These are phyloP conservation scores for Cryptococcus sp. DNA, from an alignment of 1,284 basidiomycete species.

Conservation along the genomic window DNA sequence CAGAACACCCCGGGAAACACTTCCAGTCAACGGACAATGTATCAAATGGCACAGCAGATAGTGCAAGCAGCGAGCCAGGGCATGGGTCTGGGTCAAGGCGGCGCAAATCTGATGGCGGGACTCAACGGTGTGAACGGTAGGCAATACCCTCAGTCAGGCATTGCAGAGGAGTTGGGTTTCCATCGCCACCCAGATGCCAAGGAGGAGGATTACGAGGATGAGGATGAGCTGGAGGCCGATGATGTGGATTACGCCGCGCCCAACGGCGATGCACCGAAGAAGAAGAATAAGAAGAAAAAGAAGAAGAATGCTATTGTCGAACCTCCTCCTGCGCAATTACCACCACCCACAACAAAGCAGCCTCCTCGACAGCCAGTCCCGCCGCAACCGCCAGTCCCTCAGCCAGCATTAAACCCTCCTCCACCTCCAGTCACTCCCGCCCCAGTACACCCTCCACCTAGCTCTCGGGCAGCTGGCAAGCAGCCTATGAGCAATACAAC, in stretches of 20 bases:
- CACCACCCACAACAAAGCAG: constrained; percentile 20
- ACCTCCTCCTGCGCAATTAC: constrained; percentile 38
- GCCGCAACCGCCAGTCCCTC: constrained; percentile 23
- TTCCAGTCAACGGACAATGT: constrained; percentile 57
- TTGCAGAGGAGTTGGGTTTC: constrained; percentile 57
- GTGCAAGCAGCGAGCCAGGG: constrained; percentile 59
- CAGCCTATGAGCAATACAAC: constrained; percentile 65
- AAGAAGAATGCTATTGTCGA: constrained; percentile 52
- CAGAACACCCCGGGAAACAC: constrained; percentile 27
- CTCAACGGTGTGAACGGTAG: constrained; percentile 31
- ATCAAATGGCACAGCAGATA: constrained; percentile 68
- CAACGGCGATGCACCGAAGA: constrained; percentile 51
- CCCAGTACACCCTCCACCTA: constrained; percentile 58
- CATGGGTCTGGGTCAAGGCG: constrained; percentile 50
- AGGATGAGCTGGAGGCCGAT: constrained; percentile 49
- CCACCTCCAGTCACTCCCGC: constrained; percentile 45
- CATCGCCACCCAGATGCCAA: constrained; percentile 57
- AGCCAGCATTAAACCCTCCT: constrained; percentile 39
- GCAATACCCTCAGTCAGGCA: constrained; percentile 34
- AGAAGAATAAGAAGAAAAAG: constrained; percentile 61
- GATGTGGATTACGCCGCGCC: constrained; percentile 30
- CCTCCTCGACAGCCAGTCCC: constrained; percentile 29
- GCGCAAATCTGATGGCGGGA: constrained; percentile 38
- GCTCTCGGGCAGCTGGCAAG: constrained; percentile 72
- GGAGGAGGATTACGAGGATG: constrained; percentile 56